Conservation (phyloP, 305 asterid genomes). For the Rubia peregrina region DNA sequence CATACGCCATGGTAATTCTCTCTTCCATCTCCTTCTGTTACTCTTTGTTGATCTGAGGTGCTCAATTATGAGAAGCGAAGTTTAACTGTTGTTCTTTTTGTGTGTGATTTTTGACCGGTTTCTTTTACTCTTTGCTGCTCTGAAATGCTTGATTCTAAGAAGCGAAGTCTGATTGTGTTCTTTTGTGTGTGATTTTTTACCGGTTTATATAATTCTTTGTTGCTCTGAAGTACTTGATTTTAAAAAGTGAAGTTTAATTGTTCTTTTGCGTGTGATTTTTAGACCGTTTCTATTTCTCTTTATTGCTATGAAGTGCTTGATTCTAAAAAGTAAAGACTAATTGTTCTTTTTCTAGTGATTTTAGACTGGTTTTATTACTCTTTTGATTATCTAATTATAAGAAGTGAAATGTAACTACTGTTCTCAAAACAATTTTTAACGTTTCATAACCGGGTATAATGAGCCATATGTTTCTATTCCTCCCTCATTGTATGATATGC, state of each 20-base stretch:
- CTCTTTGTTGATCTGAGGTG: not conserved
- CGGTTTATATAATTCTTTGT: not conserved
- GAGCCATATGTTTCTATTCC: not conserved
- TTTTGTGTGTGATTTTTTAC: slow-evolving; percentile 9
- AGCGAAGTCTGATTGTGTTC: not conserved
- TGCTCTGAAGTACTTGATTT: not conserved
- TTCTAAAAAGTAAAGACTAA: too few relatives aligned
- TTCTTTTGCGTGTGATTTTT: not conserved
- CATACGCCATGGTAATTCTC: not conserved
- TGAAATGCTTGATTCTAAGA: too few relatives aligned
- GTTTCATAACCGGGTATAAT: not conserved
- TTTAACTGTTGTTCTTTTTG: not conserved
- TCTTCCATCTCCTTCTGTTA: not conserved
- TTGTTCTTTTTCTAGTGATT: not conserved
- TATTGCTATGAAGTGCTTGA: too few relatives aligned
- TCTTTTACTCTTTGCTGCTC: not conserved
- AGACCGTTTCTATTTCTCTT: slow-evolving; percentile 5
- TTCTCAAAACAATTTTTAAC: too few relatives aligned
- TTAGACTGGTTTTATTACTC: slow-evolving; percentile 6
- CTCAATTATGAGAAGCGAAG: too few relatives aligned
- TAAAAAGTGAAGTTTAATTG: not conserved
- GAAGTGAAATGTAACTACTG: too few relatives aligned
- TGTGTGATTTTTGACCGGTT: slow-evolving; percentile 13
- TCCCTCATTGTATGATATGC: not conserved
- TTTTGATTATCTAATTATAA: too few relatives aligned